phyloP scores from a whole-genome alignment of 768 basidiomycete species.

The Pisolithus sp. region DNA sequence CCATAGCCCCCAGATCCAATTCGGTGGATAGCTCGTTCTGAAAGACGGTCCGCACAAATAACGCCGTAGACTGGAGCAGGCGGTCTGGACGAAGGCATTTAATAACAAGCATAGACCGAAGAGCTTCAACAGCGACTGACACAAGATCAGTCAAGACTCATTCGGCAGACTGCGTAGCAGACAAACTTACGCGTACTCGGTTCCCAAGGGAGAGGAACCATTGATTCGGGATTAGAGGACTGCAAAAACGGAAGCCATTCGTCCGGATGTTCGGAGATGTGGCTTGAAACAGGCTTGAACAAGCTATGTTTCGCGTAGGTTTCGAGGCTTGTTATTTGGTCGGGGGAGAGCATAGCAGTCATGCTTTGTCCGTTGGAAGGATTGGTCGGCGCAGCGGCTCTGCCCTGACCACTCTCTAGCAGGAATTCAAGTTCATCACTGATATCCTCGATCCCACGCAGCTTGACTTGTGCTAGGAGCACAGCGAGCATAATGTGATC shows the following conservation, averaged over 20 bases:
- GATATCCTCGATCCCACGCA: conserved; percentile 75
- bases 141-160: conserved; percentile 11
- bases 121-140: conserved; percentile 64
- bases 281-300: conserved; percentile 70
- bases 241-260: conserved; percentile 71
- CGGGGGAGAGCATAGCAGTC: conserved; percentile 49
- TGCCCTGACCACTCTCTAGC: conserved; percentile 78
- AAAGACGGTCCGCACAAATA: conserved; percentile 74
- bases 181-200: conserved; percentile 61
- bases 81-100: conserved; percentile 94
- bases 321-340: conserved; percentile 64
- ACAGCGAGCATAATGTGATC: conserved; percentile 91
- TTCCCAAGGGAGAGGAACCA: conserved; percentile 76
- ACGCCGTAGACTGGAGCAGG: conserved; percentile 72
- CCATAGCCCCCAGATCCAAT: conserved; percentile 74
- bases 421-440: conserved; percentile 84
- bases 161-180: neutral
- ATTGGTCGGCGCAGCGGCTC: conserved; percentile 32
- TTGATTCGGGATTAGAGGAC: conserved; percentile 57
- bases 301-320: conserved; percentile 64
- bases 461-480: conserved; percentile 82
- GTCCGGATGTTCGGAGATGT: conserved; percentile 53
- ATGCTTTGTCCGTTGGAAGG: conserved; percentile 32
- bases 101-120: conserved; percentile 71
- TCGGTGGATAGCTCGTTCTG: conserved; percentile 72